Evolutionary conservation across 768 basidiomycete species (phyloP), one percentile per base, ranked within the genome.

Genomic region (Suillus clintonianus): DNA sequence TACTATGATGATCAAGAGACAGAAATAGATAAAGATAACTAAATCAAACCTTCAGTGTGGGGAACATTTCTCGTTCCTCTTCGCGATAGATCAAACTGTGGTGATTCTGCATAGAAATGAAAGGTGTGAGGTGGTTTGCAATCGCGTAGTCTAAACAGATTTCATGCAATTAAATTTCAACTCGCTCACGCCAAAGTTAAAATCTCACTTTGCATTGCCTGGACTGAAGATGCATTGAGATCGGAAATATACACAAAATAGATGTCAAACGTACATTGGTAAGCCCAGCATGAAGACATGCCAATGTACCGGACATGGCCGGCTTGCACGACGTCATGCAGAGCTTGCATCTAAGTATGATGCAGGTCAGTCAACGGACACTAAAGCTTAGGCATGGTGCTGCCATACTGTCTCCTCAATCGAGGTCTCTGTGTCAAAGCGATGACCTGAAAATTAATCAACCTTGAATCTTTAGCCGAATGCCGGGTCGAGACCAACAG

Each of bases 51-150:
- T 85, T 84, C 39, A 85, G 73, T 1, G 82, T 83, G 3, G 88
- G 88, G 67, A 87, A 84, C 85, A 86, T 86, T 67, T 86, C 85
- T 2, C 85, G 77, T 68, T 86, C 87, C 68, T 90, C 88, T 70
- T 90, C 89, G 17, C 88, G 78, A 67, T 90, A 89, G 14, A 86
- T 69, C 10, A 87, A 72, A 63, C 76, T 85, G 71, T 89, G 83
- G 63, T 86, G 85, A 68, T 89, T 89, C 71, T 89, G 88, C 87
- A 89, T 87, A 1, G 85, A 85, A 69, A 89, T 86, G 74, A 90
- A 89, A 1, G 84, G 84, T 0, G 84, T 85, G 2, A 85, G 74
- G 9, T 82, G 80, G 71, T 89, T 83, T 43, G 79, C 72, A 61
- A 87, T 83, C 0, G 87, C 88, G 67, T 88, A 88, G 70, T 85